These are phyloP conservation scores for Sindora glabra DNA, from an alignment of 306 rosid species.

Conservation along the genomic window DNA sequence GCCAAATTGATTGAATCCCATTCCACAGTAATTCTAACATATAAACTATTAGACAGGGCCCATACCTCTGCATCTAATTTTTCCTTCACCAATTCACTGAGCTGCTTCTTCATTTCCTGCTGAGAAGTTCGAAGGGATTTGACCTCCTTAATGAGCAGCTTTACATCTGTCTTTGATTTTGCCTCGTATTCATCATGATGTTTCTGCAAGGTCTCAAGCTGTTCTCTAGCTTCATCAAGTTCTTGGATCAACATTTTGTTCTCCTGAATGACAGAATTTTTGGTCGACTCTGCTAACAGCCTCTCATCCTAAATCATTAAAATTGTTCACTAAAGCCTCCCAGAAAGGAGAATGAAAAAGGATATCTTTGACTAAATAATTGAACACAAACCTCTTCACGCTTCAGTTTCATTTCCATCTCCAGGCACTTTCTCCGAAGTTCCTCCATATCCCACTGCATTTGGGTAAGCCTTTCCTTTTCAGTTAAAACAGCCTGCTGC, in stretches of 20 bases:
- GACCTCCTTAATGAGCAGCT: conserved; percentile 79
- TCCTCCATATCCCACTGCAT: conserved; percentile 93
- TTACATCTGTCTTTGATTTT: conserved; percentile 79
- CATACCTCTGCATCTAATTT: conserved; percentile 76
- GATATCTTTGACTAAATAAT: conserved; percentile 5
- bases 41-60: conserved; percentile 14
- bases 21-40: conserved; percentile 8
- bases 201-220: conserved; percentile 57
- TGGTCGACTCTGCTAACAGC: conserved; percentile 49
- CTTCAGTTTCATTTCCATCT: conserved; percentile 55
- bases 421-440: conserved; percentile 61
- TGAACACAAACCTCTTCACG: conserved; percentile 58
- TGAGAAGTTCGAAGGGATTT: conserved; percentile 77
- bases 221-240: conserved; percentile 57
- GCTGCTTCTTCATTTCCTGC: conserved; percentile 73
- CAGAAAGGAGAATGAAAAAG: conserved; percentile 15
- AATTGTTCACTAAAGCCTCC: conserved; percentile 13
- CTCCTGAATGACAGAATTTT: conserved; percentile 55
- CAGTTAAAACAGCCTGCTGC: conserved; percentile 65
- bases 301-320: conserved; percentile 63
- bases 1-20: neutral
- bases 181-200: conserved; percentile 61
- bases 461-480: conserved; percentile 71
- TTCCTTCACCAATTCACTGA: conserved; percentile 61
- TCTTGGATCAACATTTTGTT: conserved; percentile 62